phyloP scores from a whole-genome alignment of 1,139 yeast species.

The Geotrichum reessii region DNA sequence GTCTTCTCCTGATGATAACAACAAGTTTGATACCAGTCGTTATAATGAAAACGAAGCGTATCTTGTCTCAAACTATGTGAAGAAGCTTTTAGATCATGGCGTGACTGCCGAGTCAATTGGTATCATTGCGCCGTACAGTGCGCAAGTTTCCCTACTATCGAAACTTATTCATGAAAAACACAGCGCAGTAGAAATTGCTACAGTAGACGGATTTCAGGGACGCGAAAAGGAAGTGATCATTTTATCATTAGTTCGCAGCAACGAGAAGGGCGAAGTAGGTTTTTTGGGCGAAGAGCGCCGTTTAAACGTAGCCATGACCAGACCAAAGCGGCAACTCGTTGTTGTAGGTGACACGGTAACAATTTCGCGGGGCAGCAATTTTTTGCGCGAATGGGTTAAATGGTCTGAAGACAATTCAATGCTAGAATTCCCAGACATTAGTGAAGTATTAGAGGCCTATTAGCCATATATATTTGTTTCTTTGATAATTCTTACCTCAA shows the following conservation, averaged over 20 bases:
- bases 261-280: slow-evolving; percentile 61
- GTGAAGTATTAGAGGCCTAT: slow-evolving; percentile 24
- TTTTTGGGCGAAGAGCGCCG: slow-evolving; percentile 61
- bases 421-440: slow-evolving; percentile 58
- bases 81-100: slow-evolving; percentile 52
- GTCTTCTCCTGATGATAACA: slow-evolving; percentile 38
- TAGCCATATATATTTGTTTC: background rate
- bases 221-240: slow-evolving; percentile 82
- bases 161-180: slow-evolving; percentile 39
- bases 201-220: slow-evolving; percentile 92
- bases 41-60: slow-evolving; percentile 69
- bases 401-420: slow-evolving; percentile 69
- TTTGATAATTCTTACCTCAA: background rate
- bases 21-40: slow-evolving; percentile 38
- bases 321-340: slow-evolving; percentile 82
- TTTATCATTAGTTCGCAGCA: slow-evolving; percentile 75
- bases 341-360: slow-evolving; percentile 82
- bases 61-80: slow-evolving; percentile 54
- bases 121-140: slow-evolving; percentile 81
- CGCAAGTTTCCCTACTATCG: slow-evolving; percentile 67
- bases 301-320: slow-evolving; percentile 84
- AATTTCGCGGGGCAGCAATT: slow-evolving; percentile 28
- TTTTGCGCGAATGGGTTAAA: slow-evolving; percentile 56
- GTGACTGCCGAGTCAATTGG: slow-evolving; percentile 51
- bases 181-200: slow-evolving; percentile 69